phyloP scores from a whole-genome alignment of 164 flowering plant genomes.

The Vitis labrusca region DNA sequence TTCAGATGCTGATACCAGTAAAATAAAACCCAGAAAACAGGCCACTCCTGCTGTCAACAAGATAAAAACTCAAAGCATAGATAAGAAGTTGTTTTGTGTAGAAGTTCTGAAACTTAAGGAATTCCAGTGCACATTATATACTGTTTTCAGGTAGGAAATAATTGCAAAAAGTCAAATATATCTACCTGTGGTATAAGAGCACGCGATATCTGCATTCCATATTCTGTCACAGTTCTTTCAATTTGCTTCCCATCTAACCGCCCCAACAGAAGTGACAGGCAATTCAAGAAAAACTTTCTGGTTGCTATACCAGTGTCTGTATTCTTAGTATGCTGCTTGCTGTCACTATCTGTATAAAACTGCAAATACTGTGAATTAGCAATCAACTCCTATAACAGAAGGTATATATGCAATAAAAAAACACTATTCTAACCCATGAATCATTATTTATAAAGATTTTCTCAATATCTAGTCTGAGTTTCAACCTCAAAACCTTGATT shows the following conservation, averaged over 20 bases:
- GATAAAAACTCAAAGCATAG: too few species aligned
- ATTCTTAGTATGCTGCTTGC: constrained; percentile 25
- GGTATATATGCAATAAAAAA: neutral
- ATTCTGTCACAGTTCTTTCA: constrained; percentile 45
- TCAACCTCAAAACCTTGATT: too few species aligned
- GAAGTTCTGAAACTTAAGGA: too few species aligned
- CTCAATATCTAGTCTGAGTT: too few species aligned
- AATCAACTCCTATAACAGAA: constrained; percentile 7
- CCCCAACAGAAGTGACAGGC: constrained; percentile 75
- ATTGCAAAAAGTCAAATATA: neutral
- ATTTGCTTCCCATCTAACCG: constrained; percentile 57
- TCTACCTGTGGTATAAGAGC: constrained; percentile 64
- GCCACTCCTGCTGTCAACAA: too few species aligned
- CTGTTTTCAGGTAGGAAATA: neutral
- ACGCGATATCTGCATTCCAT: constrained; percentile 46
- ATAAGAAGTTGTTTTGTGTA: too few species aligned
- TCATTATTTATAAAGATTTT: too few species aligned
- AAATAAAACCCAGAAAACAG: too few species aligned
- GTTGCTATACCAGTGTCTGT: constrained; percentile 56
- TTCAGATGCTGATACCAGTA: too few species aligned
- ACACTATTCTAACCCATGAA: too few species aligned
- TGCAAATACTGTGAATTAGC: constrained; percentile 30
- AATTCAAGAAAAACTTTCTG: constrained; percentile 69
- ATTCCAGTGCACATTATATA: too few species aligned
- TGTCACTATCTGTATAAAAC: constrained; percentile 49